Base-by-base conservation (phyloP, 2,329 filamentous ascomycete species). In the Trichoderma sp. region DNA sequence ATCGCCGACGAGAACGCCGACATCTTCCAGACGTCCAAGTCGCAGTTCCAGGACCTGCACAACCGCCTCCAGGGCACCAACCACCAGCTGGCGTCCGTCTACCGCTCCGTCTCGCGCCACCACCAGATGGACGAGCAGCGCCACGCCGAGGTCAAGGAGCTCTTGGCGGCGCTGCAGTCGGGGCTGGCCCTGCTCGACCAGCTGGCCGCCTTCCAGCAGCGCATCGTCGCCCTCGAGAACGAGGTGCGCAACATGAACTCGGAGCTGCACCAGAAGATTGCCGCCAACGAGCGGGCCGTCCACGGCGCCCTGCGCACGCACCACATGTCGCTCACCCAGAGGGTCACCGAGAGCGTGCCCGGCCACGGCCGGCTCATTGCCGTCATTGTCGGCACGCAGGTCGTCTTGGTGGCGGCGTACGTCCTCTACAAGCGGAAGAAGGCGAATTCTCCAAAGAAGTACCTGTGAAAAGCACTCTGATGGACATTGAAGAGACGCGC, bases 401-500 rank as follows among this genome's bases (percentile, higher is more conserved):
- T 91, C 56, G 74, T 92, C 69, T 80, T 96, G 39, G 86, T 86
- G 0, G 86, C 78, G 2, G 85, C 82, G 1, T 97, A 93, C 74
- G 76, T 92, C 44, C 74, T 88, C 66, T 97, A 97, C 79, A 96
- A 96, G 84, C 85, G 88, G 71, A 88, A 90, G 73, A 86, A 89
- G 78, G 83, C 85, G 45, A 87, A 83, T 68, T 86, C 88, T 76
- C 92, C 92, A n/a, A 97, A 97, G 84, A 97, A 97, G 80, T 97
- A 93, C 77, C 79, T 97, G 74, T 97, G 81, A 73, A 63, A 34
- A 10, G 14, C 1, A 39, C 1, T 14, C 5, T 39, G 34, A 39
- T 34, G 69, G 68, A 61, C 67, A 28, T 58, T 64, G 67, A 68
- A 62, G 28, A 5, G 19, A 39, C 19, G 41, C n/a, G 41, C n/a